Conservation (phyloP, 495 filamentous ascomycete species). For the Lasiosphaeria hispida region DNA sequence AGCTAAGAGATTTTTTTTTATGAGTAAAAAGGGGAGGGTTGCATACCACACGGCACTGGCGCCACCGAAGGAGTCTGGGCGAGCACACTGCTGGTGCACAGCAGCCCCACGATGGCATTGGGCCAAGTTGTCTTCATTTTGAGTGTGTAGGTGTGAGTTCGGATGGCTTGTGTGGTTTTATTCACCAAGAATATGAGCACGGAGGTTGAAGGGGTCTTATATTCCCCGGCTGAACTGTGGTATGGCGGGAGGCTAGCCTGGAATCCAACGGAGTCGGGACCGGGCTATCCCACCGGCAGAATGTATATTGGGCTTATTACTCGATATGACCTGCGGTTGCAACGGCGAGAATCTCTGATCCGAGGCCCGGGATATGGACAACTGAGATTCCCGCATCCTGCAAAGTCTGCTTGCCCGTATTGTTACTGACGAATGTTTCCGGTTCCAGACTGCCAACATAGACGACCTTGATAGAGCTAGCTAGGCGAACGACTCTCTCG, state of each 20-base stretch:
- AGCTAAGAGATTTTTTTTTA: background rate
- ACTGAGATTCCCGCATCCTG: slow-evolving; percentile 72
- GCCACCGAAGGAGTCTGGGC: background rate
- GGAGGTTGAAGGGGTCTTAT: background rate
- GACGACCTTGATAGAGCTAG: slow-evolving; percentile 66
- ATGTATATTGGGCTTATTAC: slow-evolving; percentile 7
- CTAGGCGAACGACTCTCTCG: slow-evolving; percentile 69
- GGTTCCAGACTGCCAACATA: slow-evolving; percentile 89
- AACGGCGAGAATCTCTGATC: slow-evolving; percentile 74
- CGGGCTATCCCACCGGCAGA: slow-evolving; percentile 7
- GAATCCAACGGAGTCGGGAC: background rate
- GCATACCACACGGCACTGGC: background rate
- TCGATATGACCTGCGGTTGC: slow-evolving; percentile 73
- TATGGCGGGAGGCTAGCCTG: slow-evolving; percentile 1
- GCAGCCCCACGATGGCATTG: background rate
- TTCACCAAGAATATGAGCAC: background rate
- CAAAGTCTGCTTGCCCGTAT: slow-evolving; percentile 68
- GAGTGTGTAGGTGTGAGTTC: background rate
- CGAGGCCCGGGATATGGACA: slow-evolving; percentile 68
- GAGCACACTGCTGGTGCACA: background rate
- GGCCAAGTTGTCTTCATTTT: slow-evolving; percentile 8
- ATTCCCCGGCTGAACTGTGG: background rate
- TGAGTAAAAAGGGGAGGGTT: background rate
- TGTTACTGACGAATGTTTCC: slow-evolving; percentile 78
- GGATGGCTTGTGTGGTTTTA: background rate